Percentiles rank a stretch among this genome's conserved stretches.
phyloP scores from a whole-genome alignment of 2,329 filamentous ascomycete genomes.

The Fusarium praegraminearum region DNA sequence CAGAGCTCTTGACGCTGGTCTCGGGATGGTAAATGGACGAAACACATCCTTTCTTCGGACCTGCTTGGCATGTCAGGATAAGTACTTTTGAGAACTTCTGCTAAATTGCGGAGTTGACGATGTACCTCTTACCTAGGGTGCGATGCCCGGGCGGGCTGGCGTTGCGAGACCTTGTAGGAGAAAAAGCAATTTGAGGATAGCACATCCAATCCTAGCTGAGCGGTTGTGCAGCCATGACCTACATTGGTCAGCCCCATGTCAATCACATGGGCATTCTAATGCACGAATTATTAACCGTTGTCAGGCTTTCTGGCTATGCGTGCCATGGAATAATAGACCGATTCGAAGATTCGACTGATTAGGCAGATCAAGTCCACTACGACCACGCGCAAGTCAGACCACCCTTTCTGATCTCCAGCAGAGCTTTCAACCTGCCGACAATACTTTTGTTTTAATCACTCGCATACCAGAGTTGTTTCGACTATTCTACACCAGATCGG shows the following conservation, averaged over 20 bases:
- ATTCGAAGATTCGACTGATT: slow-evolving; percentile 40
- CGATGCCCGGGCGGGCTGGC: slow-evolving; percentile 25
- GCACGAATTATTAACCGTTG: slow-evolving; percentile 38
- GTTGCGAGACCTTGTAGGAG: slow-evolving; percentile 31
- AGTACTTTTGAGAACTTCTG: slow-evolving; percentile 40
- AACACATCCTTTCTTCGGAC: slow-evolving; percentile 18
- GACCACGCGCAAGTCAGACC: slow-evolving; percentile 39
- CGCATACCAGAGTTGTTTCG: slow-evolving; percentile 12
- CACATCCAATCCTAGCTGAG: slow-evolving; percentile 41
- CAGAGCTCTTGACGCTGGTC: slow-evolving; percentile 14
- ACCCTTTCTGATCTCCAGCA: slow-evolving; percentile 29
- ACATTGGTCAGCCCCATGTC: slow-evolving; percentile 43
- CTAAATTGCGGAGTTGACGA: slow-evolving; percentile 20
- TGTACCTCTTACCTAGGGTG: slow-evolving; percentile 41
- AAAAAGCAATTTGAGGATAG: slow-evolving; percentile 43
- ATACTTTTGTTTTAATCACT: slow-evolving; percentile 25
- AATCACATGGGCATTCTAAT: slow-evolving; percentile 47
- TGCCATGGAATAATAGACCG: slow-evolving; percentile 39
- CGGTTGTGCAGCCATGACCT: slow-evolving; percentile 43
- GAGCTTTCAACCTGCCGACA: slow-evolving; percentile 22
- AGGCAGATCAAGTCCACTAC: slow-evolving; percentile 24
- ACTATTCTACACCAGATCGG: slow-evolving; percentile 42
- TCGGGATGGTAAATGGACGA: slow-evolving; percentile 16
- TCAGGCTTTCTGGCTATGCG: slow-evolving; percentile 36
- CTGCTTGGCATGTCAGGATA: slow-evolving; percentile 19